These are phyloP conservation scores for Lasiosphaeris hirsuta DNA, from an alignment of 495 filamentous ascomycete species.

Conservation along the genomic window DNA sequence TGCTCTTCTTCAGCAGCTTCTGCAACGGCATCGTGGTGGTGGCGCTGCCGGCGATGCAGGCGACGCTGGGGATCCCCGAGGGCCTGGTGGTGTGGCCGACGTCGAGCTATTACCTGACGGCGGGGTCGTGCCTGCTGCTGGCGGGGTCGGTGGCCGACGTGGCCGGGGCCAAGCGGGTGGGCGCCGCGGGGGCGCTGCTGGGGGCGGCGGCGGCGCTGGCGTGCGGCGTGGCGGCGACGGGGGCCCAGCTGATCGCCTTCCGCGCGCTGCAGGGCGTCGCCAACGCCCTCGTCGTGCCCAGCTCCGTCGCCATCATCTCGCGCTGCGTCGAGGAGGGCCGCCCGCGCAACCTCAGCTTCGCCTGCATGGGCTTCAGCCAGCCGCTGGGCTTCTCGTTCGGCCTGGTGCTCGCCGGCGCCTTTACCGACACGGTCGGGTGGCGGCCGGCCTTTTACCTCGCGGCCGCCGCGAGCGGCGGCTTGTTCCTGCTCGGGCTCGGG, in stretches of 20 bases:
- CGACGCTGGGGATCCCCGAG: slow-evolving; percentile 37
- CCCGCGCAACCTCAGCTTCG: slow-evolving; percentile 51
- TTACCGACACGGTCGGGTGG: slow-evolving; percentile 33
- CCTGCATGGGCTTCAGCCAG: slow-evolving; percentile 47
- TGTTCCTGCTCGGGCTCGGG: slow-evolving; percentile 3
- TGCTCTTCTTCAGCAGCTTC: slow-evolving; percentile 39
- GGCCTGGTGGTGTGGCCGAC: slow-evolving; percentile 49
- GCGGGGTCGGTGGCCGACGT: slow-evolving; percentile 51
- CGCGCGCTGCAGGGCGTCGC: slow-evolving; percentile 50
- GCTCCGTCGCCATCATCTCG: slow-evolving; percentile 48
- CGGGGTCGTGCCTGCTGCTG: slow-evolving; percentile 46
- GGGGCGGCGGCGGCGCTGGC: slow-evolving; percentile 42
- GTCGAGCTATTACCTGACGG: slow-evolving; percentile 44
- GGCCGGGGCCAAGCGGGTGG: slow-evolving; percentile 43
- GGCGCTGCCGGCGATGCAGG: slow-evolving; percentile 48
- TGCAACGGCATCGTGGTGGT: slow-evolving; percentile 46
- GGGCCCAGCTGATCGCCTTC: slow-evolving; percentile 50
- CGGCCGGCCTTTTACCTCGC: slow-evolving; percentile 2
- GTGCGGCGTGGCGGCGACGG: slow-evolving; percentile 41
- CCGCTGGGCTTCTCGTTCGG: slow-evolving; percentile 54
- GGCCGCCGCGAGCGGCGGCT: background rate
- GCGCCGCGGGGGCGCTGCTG: slow-evolving; percentile 44
- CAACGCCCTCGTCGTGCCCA: slow-evolving; percentile 47
- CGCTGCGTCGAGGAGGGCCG: slow-evolving; percentile 29
- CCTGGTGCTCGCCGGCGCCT: slow-evolving; percentile 51